Evolutionary conservation across 129 eudicot genomes (phyloP), one percentile per base, ranked within the genome.

Genomic region (Sambucus nigra): DNA sequence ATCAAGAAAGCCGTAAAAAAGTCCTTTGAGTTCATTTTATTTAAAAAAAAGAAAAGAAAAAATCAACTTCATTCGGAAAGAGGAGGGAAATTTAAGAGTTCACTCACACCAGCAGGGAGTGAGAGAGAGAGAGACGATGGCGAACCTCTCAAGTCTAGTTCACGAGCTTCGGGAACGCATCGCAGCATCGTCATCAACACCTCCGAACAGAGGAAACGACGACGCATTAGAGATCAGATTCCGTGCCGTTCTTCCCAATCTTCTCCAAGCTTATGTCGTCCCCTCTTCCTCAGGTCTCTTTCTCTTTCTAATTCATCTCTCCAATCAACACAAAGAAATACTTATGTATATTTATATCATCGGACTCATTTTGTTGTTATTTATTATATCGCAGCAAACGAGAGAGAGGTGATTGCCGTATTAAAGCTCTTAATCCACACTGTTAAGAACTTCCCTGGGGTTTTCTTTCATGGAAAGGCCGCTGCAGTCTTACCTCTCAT

Each of bases 121-220:
- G 52, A 45, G 10, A 3, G 27, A 3, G 26, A 0, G 17, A 20
- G 27, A 16, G 52, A 25, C 40, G 23, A 91, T 91, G 98, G 95
- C 94, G 74, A 81, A 74, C 70, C 67, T 91, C 35, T 81, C 89
- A 15, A 86, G 89, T 50, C 67, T 91, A 46, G 84, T 91, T 42
- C 94, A 86, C 76, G 99, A 91, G 69, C 95, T 91, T 45, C 95
- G 98, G 42, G 94, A 91, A 65, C 80, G 99, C 50, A 77, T 91
- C 4, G 95, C 89, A 25, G 76, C 87, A 2, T 75, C 95, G n/a
- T 75, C 97, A 19, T 80, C 93, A 17, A 74, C 96, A 2, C 84
- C 91, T 47, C 69, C 78, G 1, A 72, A 67, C 74, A 60, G 49
- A 19, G 24, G 56, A 16, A 66, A 65, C 59, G 80, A 85, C 40